Conservation (phyloP, 2,329 filamentous ascomycete genomes). For the Paecilomyces formosus region DNA sequence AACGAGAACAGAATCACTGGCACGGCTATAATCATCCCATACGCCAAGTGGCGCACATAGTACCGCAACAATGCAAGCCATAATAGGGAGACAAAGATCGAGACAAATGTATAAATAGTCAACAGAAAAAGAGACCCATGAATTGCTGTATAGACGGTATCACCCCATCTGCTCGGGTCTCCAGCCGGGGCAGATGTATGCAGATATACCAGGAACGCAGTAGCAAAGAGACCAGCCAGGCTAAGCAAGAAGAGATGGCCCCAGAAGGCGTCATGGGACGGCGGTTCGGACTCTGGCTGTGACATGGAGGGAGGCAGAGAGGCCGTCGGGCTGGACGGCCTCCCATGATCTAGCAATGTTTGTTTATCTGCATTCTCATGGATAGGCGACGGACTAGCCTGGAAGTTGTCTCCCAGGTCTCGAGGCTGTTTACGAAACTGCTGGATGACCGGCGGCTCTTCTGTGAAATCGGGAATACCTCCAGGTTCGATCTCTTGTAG, state of each 20-base stretch:
- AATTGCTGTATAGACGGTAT: slow-evolving; percentile 88
- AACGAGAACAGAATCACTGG: slow-evolving; percentile 83
- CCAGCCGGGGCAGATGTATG: slow-evolving; percentile 67
- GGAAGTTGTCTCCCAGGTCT: slow-evolving; percentile 28
- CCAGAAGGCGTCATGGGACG: slow-evolving; percentile 84
- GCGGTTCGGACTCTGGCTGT: slow-evolving; percentile 58
- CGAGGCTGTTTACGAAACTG: slow-evolving; percentile 44
- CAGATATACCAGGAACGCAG: slow-evolving; percentile 81
- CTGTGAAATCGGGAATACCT: slow-evolving; percentile 29
- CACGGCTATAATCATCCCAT: slow-evolving; percentile 72
- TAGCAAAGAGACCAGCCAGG: slow-evolving; percentile 75
- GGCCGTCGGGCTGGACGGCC: slow-evolving; percentile 41
- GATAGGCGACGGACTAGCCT: slow-evolving; percentile 35
- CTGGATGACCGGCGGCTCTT: slow-evolving; percentile 48
- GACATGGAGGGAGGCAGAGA: slow-evolving; percentile 52
- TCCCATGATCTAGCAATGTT: slow-evolving; percentile 36
- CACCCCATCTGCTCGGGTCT: slow-evolving; percentile 65
- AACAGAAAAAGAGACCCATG: slow-evolving; percentile 83
- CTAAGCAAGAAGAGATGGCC: slow-evolving; percentile 82
- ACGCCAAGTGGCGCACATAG: slow-evolving; percentile 78
- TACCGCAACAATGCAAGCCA: slow-evolving; percentile 86
- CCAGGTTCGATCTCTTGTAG: slow-evolving; percentile 36
- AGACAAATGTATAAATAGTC: slow-evolving; percentile 84
- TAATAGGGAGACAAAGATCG: slow-evolving; percentile 75
- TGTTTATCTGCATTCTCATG: slow-evolving; percentile 48